Percentiles rank a stretch among this genome's conserved stretches.
These are phyloP conservation scores for Saccharomycopsis hybrid DNA, from an alignment of 1,139 yeast species.

Conservation along the genomic window DNA sequence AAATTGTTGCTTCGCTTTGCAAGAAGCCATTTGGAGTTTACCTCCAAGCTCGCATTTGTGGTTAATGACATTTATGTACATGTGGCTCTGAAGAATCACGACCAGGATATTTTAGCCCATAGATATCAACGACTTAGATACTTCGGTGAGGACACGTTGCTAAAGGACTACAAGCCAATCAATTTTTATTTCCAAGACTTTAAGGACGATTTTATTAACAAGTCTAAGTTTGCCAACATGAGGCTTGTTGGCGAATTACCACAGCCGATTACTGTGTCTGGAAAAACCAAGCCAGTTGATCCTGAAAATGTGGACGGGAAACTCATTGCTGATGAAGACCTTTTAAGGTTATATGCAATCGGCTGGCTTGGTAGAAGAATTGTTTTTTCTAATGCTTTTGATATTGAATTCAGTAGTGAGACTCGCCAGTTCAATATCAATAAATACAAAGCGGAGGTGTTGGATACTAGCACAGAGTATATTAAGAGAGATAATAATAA, in stretches of 20 bases:
- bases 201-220: slow-evolving; percentile 39
- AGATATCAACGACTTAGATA: slow-evolving; percentile 44
- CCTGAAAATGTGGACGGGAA: slow-evolving; percentile 21
- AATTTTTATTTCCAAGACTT: slow-evolving; percentile 53
- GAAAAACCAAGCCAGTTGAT: slow-evolving; percentile 24
- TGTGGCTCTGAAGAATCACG: slow-evolving; percentile 13
- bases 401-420: slow-evolving; percentile 5
- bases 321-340: slow-evolving; percentile 28
- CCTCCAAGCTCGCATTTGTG: slow-evolving; percentile 33
- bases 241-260: slow-evolving; percentile 31
- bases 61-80: slow-evolving; percentile 28
- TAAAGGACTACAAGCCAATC: slow-evolving; percentile 53
- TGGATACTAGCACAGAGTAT: slow-evolving; percentile 1
- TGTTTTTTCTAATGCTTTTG: slow-evolving; percentile 21
- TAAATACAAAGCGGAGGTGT: slow-evolving; percentile 7
- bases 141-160: slow-evolving; percentile 57
- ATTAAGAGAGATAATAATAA: no score
- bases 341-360: slow-evolving; percentile 33
- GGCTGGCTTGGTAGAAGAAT: slow-evolving; percentile 32
- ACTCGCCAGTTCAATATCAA: not conserved
- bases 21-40: slow-evolving; percentile 32
- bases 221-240: slow-evolving; percentile 26
- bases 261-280: slow-evolving; percentile 28
- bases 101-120: slow-evolving; percentile 17
- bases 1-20: slow-evolving; percentile 36